These are phyloP conservation scores for Fallopia convolvulus DNA, from an alignment of 148 eudicot genomes.

Conservation along the genomic window DNA sequence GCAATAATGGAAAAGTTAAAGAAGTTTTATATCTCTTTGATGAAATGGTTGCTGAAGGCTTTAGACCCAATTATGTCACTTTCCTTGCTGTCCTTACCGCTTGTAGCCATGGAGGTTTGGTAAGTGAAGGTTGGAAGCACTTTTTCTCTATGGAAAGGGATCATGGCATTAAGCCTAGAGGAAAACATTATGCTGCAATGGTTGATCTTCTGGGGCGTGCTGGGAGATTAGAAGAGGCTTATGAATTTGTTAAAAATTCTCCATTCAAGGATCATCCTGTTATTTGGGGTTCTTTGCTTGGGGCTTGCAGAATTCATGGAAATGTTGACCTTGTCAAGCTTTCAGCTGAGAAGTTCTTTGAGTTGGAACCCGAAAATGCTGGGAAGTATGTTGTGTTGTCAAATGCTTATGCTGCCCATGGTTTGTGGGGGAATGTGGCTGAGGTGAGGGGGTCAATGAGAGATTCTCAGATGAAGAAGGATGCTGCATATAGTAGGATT, in stretches of 20 bases:
- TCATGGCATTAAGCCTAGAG: conserved; percentile 60
- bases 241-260: conserved; percentile 42
- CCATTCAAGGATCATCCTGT: conserved; percentile 55
- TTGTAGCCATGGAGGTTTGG: conserved; percentile 92
- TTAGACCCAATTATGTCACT: conserved; percentile 67
- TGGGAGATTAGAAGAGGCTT: conserved; percentile 77
- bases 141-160: conserved; percentile 59
- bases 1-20: conserved; percentile 51
- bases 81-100: conserved; percentile 89
- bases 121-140: conserved; percentile 63
- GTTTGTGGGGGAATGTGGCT: conserved; percentile 27
- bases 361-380: conserved; percentile 30
- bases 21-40: conserved; percentile 56
- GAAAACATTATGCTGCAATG: conserved; percentile 71
- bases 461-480: conserved; percentile 58
- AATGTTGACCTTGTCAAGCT: conserved; percentile 43
- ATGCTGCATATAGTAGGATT: conserved; percentile 79
- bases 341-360: conserved; percentile 32
- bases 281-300: conserved; percentile 82
- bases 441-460: conserved; percentile 53
- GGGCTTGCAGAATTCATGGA: conserved; percentile 71
- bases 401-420: conserved; percentile 32
- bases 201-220: conserved; percentile 85
- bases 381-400: conserved; percentile 43
- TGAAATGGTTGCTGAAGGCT: conserved; percentile 62